phyloP scores from a whole-genome alignment of 805 yeast species.

The Lipomyces starkeyi region DNA sequence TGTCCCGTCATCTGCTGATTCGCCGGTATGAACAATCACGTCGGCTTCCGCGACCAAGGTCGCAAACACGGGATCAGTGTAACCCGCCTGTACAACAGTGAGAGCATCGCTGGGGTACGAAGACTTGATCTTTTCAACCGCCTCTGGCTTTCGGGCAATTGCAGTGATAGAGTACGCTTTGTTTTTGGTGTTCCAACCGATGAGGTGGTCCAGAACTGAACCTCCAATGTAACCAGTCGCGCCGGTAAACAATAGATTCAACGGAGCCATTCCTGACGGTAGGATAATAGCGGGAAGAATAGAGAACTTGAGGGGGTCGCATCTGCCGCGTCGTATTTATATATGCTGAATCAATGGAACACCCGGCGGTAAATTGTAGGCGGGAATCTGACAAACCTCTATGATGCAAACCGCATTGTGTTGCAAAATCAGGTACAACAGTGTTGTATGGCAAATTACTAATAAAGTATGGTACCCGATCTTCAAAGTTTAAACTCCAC shows the following conservation, averaged over 20 bases:
- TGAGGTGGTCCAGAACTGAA: conserved; percentile 18
- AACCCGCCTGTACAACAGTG: conserved; percentile 39
- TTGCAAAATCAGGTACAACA: neutral
- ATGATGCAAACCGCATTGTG: neutral
- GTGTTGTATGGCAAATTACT: neutral
- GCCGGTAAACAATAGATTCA: conserved; percentile 23
- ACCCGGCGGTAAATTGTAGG: no score
- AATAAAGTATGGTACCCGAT: neutral
- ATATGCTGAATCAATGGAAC: no score
- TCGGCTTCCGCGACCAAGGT: conserved; percentile 42
- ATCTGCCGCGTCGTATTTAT: no score
- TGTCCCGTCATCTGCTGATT: conserved; percentile 43
- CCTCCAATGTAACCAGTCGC: conserved; percentile 34
- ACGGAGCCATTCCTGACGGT: neutral
- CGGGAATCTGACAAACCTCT: neutral
- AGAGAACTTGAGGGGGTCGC: no score
- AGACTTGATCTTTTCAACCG: conserved; percentile 22
- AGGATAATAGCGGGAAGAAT: no score
- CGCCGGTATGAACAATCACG: conserved; percentile 47
- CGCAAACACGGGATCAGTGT: conserved; percentile 40
- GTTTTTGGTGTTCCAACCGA: conserved; percentile 14
- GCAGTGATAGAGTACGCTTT: conserved; percentile 14
- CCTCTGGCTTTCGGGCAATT: conserved; percentile 16
- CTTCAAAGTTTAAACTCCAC: neutral
- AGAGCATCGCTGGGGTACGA: conserved; percentile 35